Conservation (phyloP, 2,329 filamentous ascomycete species). For the Pseudogymnoascus sp. region DNA sequence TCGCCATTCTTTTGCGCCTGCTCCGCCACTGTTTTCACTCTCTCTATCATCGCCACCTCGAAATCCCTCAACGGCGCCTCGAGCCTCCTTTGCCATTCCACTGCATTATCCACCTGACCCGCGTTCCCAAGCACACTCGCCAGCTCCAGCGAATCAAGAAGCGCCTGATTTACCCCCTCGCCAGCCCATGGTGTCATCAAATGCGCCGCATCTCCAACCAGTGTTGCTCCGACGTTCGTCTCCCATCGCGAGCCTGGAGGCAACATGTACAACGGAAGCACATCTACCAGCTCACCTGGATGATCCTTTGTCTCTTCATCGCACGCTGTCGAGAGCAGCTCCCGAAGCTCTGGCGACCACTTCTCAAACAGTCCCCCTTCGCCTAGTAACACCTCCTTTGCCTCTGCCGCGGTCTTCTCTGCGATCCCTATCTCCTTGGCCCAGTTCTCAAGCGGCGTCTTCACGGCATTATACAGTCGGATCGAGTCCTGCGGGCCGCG, state of each 20-base stretch:
- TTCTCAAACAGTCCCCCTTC: slow-evolving; percentile 20
- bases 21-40: slow-evolving; percentile 12
- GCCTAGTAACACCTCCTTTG: slow-evolving; percentile 21
- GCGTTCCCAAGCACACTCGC: slow-evolving; percentile 37
- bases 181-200: slow-evolving; percentile 40
- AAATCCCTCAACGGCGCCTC: slow-evolving; percentile 19
- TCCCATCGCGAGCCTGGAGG: slow-evolving; percentile 19
- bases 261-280: slow-evolving; percentile 21
- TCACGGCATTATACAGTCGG: slow-evolving; percentile 23
- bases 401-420: slow-evolving; percentile 11
- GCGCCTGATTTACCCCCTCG: slow-evolving; percentile 33
- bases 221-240: slow-evolving; percentile 32
- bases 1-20: slow-evolving; percentile 12
- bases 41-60: slow-evolving; percentile 20
- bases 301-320: slow-evolving; percentile 19
- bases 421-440: slow-evolving; percentile 13
- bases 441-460: slow-evolving; percentile 23
- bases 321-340: slow-evolving; percentile 23
- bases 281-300: slow-evolving; percentile 15
- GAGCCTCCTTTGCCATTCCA: slow-evolving; percentile 17
- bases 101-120: background rate
- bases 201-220: slow-evolving; percentile 44
- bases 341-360: slow-evolving; percentile 25
- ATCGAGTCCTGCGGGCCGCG: slow-evolving; percentile 21
- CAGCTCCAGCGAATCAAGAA: slow-evolving; percentile 36